Evolutionary conservation across 2,329 filamentous ascomycete genomes (phyloP).

Genomic region (Penicillium sp.): DNA sequence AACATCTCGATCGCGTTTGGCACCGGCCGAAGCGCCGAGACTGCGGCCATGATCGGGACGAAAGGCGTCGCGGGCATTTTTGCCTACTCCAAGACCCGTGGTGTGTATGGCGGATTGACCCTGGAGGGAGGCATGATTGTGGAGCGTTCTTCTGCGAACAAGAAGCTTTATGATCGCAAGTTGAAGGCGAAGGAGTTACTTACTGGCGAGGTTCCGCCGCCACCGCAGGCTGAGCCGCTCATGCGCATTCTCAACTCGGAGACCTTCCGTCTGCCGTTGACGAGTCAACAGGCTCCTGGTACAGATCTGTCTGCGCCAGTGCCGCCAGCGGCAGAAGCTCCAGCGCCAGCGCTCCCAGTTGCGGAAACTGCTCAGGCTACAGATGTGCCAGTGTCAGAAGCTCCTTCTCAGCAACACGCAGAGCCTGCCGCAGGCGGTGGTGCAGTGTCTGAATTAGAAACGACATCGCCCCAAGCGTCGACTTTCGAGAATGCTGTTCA

Average conservation of each 20-base stretch:
- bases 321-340: background rate
- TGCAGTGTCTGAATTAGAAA: background rate
- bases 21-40: conserved; percentile 90
- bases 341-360: background rate
- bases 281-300: background rate
- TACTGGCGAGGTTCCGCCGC: conserved; percentile 72
- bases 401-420: background rate
- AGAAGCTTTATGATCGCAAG: conserved; percentile 84
- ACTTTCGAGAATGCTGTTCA: background rate
- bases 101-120: conserved; percentile 89
- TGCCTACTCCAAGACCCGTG: conserved; percentile 95
- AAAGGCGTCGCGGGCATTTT: conserved; percentile 87
- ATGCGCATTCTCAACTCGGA: conserved; percentile 77
- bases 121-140: conserved; percentile 88
- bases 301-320: background rate
- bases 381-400: background rate
- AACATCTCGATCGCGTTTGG: conserved; percentile 94
- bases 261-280: background rate
- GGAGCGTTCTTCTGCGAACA: conserved; percentile 89
- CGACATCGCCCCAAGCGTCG: background rate
- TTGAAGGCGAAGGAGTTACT: conserved; percentile 79
- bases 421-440: background rate
- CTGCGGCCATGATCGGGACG: conserved; percentile 83
- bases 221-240: conserved; percentile 76
- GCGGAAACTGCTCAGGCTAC: background rate